Evolutionary conservation across 495 filamentous ascomycete genomes (phyloP).

Genomic region (Pyrenopolyporus hunteri): DNA sequence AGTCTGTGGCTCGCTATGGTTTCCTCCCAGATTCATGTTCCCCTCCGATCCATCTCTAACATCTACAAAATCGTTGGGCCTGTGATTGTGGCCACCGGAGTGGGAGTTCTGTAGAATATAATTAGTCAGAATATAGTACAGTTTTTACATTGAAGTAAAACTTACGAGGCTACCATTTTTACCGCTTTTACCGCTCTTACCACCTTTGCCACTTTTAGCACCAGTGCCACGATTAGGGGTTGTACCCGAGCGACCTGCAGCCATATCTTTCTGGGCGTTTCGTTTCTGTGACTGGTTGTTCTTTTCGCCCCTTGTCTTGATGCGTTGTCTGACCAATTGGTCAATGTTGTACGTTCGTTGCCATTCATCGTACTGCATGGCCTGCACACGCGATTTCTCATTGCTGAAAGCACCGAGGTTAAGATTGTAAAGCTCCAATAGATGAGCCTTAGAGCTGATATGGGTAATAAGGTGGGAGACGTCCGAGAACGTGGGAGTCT

Average conservation of each 20-base stretch:
- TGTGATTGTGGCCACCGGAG: not conserved
- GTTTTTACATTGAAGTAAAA: not conserved
- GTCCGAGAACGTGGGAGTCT: conserved; percentile 80
- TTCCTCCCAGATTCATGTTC: conserved; percentile 16
- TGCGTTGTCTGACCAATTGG: conserved; percentile 69
- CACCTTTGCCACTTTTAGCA: conserved; percentile 26
- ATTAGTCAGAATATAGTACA: conserved; percentile 7
- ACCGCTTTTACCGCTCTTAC: conserved; percentile 28
- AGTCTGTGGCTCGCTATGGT: conserved; percentile 24
- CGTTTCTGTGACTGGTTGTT: conserved; percentile 35
- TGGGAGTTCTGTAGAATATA: conserved; percentile 1
- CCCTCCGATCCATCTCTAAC: conserved; percentile 47
- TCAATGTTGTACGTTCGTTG: conserved; percentile 67
- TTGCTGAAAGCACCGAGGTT: conserved; percentile 69
- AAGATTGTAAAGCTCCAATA: conserved; percentile 75
- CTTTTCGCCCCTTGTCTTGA: conserved; percentile 73
- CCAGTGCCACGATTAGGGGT: conserved; percentile 17
- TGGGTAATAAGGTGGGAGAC: conserved; percentile 89
- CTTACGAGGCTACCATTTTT: conserved; percentile 27
- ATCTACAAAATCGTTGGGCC: not conserved
- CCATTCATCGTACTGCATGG: conserved; percentile 73
- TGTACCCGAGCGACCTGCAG: not conserved
- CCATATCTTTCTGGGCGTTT: conserved; percentile 6
- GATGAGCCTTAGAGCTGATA: conserved; percentile 81
- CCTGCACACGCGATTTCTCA: conserved; percentile 48